Evolutionary conservation across 768 basidiomycete genomes (phyloP), one percentile per base, ranked within the genome.

Genomic region (Russula ochroleuca): DNA sequence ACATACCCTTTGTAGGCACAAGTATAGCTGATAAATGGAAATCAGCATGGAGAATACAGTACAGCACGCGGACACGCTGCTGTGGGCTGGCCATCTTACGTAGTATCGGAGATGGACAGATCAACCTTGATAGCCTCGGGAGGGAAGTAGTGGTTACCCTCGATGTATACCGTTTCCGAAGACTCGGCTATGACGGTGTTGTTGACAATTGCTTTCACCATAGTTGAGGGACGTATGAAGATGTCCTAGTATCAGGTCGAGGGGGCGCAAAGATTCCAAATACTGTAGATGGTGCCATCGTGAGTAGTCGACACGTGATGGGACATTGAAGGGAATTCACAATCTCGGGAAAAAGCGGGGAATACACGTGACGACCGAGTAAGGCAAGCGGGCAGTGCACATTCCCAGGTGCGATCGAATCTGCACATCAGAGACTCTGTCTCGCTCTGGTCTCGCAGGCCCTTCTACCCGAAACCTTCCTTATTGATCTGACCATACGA

Each of bases 121-220:
- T 76, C 72, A 47, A 72, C 76, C 45, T 79, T 75, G 28, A 91
- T 75, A 1, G 80, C 74, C 1, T 76, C 72, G 0, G 84, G 83
- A 5, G 90, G 87, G 71, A 91, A 91, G 74, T 90, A 90, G 66
- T 87, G 83, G 66, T 87, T 90, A 14, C 80, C 81, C 68, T 90
- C 87, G 51, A 91, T 79, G 7, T 81, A 71, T 40, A 83, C 73
- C 0, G 88, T 85, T 0, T 77, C 73, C 65, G 77, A 73, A 8
- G 80, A 82, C 59, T 88, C 80, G 0, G 89, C 89, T 68, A 92
- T 77, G 15, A 79, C 72, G 14, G 72, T 72, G 28, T 78, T 80
- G 68, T 83, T 75, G 62, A 84, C 69, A 2, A 76, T 74, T 33
- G 82, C 86, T 74, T 80, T 83, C 78, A 87, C 73, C 74, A 75